A percentile compares a stretch with the other conserved stretches of the same genome.
These are phyloP conservation scores for Chrysosphaeria jannelii DNA, from an alignment of 2,329 filamentous ascomycete species.

Conservation along the genomic window DNA sequence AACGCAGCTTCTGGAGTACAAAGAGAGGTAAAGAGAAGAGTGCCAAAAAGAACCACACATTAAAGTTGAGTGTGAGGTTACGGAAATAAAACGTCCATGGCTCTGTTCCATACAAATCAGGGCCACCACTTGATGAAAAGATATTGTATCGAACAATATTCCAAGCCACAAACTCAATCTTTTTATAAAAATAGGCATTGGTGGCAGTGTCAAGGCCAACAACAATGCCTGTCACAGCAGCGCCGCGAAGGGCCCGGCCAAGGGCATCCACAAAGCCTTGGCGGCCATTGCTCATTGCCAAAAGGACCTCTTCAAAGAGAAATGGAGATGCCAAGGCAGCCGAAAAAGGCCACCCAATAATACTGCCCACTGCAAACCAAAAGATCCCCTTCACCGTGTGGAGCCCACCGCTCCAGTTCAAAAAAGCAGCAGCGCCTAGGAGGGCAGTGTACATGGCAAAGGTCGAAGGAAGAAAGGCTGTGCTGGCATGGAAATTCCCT, in stretches of 20 bases:
- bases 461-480: conserved; percentile 68
- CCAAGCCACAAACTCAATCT: conserved; percentile 46
- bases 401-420: conserved; percentile 60
- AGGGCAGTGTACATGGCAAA: conserved; percentile 91
- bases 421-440: conserved; percentile 62
- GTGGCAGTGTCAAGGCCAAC: conserved; percentile 29
- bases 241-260: conserved; percentile 33
- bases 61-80: conserved; percentile 82
- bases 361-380: conserved; percentile 64
- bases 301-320: conserved; percentile 37
- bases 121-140: conserved; percentile 53
- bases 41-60: conserved; percentile 70
- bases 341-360: conserved; percentile 87
- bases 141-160: conserved; percentile 95
- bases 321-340: conserved; percentile 58
- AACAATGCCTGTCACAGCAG: conserved; percentile 32
- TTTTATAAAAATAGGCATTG: conserved; percentile 66
- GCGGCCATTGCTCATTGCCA: conserved; percentile 20
- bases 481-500: conserved; percentile 77
- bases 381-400: conserved; percentile 61
- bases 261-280: conserved; percentile 29
- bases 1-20: conserved; percentile 34
- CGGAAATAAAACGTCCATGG: conserved; percentile 92
- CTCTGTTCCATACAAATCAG: conserved; percentile 82
- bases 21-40: conserved; percentile 46